Evolutionary conservation across 1,139 yeast species (phyloP).

Genomic region (Protomyces arabidopsidicola): DNA sequence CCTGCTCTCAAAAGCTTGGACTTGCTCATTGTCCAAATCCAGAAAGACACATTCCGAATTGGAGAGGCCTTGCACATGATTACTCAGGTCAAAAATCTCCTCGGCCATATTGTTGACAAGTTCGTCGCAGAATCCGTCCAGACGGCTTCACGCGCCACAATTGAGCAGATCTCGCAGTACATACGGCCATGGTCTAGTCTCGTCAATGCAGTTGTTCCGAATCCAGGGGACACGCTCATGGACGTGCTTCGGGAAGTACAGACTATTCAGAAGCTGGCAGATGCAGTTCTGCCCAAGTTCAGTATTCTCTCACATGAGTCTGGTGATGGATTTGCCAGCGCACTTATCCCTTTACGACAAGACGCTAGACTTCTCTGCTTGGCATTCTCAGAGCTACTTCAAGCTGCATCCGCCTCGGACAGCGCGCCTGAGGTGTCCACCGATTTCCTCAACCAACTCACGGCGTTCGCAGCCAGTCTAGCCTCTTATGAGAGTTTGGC

Average conservation of each 20-base stretch:
- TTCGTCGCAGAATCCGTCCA: background rate
- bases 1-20: conserved; percentile 6
- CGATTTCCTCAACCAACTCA: background rate
- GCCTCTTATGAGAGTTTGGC: background rate
- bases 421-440: background rate
- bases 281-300: no score
- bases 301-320: no score
- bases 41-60: background rate
- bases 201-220: background rate
- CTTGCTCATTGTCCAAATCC: background rate
- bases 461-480: background rate
- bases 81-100: background rate
- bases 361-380: background rate
- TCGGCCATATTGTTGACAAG: background rate
- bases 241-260: background rate
- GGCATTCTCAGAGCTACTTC: background rate
- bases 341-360: background rate
- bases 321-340: background rate
- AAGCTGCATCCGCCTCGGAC: background rate
- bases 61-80: background rate
- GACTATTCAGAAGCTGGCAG: background rate
- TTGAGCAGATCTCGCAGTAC: background rate
- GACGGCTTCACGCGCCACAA: background rate
- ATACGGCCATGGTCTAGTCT: background rate
- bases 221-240: background rate